These are phyloP conservation scores for Macaranga tanarius DNA, from an alignment of 441 rosid genomes.

Conservation along the genomic window DNA sequence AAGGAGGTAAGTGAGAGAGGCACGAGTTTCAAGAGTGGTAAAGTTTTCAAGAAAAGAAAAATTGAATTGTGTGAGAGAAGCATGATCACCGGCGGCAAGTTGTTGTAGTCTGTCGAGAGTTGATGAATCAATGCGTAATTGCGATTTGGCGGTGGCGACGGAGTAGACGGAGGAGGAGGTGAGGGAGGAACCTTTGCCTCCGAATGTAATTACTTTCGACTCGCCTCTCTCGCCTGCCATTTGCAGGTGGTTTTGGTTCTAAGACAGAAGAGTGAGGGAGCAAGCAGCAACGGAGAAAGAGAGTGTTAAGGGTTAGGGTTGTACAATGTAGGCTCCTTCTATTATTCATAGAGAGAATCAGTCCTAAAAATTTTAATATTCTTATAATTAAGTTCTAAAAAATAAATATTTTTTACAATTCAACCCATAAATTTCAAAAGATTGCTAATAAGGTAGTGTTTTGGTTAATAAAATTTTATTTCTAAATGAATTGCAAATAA, in stretches of 20 bases:
- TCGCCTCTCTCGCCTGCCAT: slow-evolving; percentile 38
- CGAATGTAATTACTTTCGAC: slow-evolving; percentile 34
- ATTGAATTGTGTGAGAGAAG: slow-evolving; percentile 19
- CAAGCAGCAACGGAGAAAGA: no score
- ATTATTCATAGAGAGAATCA: no score
- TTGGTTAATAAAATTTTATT: no score
- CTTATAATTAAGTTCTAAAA: no score
- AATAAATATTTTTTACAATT: no score
- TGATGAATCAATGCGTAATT: slow-evolving; percentile 51
- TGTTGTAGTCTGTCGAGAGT: slow-evolving; percentile 38
- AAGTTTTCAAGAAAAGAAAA: slow-evolving; percentile 22
- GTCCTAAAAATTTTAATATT: no score
- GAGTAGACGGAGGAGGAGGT: slow-evolving; percentile 49
- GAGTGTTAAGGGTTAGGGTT: background rate
- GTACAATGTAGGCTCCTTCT: no score
- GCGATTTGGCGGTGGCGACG: slow-evolving; percentile 43
- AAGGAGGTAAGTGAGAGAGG: slow-evolving; percentile 52
- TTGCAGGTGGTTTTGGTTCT: background rate
- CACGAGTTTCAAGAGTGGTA: slow-evolving; percentile 44
- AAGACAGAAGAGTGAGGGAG: background rate
- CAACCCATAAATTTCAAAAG: no score
- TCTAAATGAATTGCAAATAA: no score
- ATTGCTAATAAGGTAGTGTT: no score
- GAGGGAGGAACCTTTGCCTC: slow-evolving; percentile 68
- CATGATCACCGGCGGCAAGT: slow-evolving; percentile 12